phyloP scores from a whole-genome alignment of 1,139 yeast genomes.

The Entelexis paramagnoliae region DNA sequence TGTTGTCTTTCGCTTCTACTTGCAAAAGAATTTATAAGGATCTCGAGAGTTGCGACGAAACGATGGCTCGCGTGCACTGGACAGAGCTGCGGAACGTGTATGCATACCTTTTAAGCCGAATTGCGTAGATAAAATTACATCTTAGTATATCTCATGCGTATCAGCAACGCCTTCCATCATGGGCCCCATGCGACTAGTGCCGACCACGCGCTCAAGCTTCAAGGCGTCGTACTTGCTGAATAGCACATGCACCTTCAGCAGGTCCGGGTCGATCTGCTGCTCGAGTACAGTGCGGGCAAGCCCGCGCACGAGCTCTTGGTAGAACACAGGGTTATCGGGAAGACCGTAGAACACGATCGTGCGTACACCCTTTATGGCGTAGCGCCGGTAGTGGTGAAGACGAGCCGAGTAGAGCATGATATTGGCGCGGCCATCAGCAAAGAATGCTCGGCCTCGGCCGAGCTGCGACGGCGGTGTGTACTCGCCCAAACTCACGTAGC shows the following conservation, averaged over 20 bases:
- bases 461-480: slow-evolving; percentile 63
- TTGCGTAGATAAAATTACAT: neutral
- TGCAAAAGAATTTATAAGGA: neutral
- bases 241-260: slow-evolving; percentile 52
- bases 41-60: neutral
- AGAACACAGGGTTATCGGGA: slow-evolving; percentile 78
- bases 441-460: slow-evolving; percentile 59
- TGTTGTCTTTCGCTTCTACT: neutral
- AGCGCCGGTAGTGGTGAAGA: slow-evolving; percentile 82
- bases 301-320: slow-evolving; percentile 57
- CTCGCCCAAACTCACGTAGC: slow-evolving; percentile 52
- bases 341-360: slow-evolving; percentile 71
- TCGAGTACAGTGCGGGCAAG: slow-evolving; percentile 36
- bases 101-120: slow-evolving; percentile 10
- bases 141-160: slow-evolving; percentile 49
- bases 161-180: slow-evolving; percentile 63
- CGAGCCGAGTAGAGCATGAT: slow-evolving; percentile 82
- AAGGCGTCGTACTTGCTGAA: slow-evolving; percentile 77
- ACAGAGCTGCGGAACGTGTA: slow-evolving; percentile 11
- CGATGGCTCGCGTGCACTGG: neutral
- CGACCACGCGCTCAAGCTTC: slow-evolving; percentile 73
- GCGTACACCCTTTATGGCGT: slow-evolving; percentile 77
- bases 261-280: slow-evolving; percentile 39
- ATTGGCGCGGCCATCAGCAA: slow-evolving; percentile 53
- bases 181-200: slow-evolving; percentile 61